Conservation (phyloP, 257 asterid genomes). For the Salvia hispanica region DNA sequence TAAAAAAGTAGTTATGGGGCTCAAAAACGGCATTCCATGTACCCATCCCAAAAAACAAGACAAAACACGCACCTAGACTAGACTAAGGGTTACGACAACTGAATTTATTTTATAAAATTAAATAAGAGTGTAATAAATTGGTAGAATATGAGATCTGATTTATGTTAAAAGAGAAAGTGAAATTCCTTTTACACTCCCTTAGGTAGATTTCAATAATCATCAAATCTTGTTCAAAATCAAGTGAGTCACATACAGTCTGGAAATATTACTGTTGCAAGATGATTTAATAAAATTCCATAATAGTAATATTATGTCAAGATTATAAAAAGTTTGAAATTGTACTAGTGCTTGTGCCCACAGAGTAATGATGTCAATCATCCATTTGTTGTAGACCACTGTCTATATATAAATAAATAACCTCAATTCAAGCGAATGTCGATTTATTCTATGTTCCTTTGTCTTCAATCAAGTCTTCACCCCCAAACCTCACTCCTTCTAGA, state of each 20-base stretch:
- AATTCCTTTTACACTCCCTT: not conserved
- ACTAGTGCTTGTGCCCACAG: constrained; percentile 17
- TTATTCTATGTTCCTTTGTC: constrained; percentile 12
- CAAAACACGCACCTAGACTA: not conserved
- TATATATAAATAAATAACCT: not conserved
- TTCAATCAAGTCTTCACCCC: not conserved
- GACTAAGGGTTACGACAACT: not conserved
- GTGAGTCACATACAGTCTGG: not conserved
- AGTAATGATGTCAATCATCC: not conserved
- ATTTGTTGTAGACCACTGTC: not conserved
- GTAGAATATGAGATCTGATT: not conserved
- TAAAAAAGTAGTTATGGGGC: not conserved
- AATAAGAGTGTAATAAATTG: no score
- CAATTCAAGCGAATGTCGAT: constrained; percentile 9
- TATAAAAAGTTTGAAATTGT: not conserved
- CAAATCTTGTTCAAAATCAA: not conserved
- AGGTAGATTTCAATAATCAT: constrained; percentile 1
- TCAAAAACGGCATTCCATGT: constrained; percentile 13
- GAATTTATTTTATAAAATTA: no score
- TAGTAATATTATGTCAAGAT: no score
- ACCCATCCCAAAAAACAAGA: not conserved
- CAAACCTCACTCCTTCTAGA: constrained; percentile 32
- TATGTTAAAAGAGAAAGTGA: not conserved
- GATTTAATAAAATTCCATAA: no score
- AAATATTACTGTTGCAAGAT: no score